Base-by-base conservation (phyloP, 441 rosid species). In the Lepidium campestre region DNA sequence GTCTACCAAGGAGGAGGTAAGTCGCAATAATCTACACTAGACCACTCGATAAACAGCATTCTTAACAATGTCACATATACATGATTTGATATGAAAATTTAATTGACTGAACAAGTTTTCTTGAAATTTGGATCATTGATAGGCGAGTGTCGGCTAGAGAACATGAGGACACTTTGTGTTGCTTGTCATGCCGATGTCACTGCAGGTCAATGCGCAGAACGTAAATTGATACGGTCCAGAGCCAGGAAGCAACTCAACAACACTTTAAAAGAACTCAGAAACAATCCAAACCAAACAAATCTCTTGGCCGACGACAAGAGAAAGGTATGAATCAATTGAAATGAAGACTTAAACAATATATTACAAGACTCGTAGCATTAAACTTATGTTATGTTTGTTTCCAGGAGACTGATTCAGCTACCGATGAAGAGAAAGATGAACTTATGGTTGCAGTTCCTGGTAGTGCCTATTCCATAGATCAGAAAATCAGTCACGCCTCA, bases 91-190 rank as follows among this genome's bases (percentile, higher is more conserved):
- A 20, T 54, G 10, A n/a, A 40, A 54, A 20, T 53, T 18, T 39
- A 41, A 58, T 6, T 72, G 47, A 60, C 13, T 41, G 34, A 68
- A 20, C 45, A 56, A 34, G 31, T 32, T 34, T 27, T 10, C 20
- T 13, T 22, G 61, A 65, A 31, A 44, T 53, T 55, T 39, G 68
- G 14, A 67, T 70, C 44, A 71, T 58, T 45, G 63, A 59, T 62
- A 94, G 97, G 97, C 40, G 99, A 94, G 75, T 94, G 99, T 82
- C 81, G 79, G 77, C 82, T 94, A 67, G 97, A 94, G 79, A 94
- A 94, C 73, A 84, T 94, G 98, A 83, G 97, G 83, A 94, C 97
- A 54, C 94, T 91, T 11, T 94, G 98, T 65, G 96, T 91, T 67
- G 91, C 91, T 44, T 94, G 99, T 71, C 99, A 94, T 77, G 80